Evolutionary conservation across 148 eudicot genomes (phyloP), one percentile per base, ranked within the genome.

Genomic region (Euryodendron excelsum): DNA sequence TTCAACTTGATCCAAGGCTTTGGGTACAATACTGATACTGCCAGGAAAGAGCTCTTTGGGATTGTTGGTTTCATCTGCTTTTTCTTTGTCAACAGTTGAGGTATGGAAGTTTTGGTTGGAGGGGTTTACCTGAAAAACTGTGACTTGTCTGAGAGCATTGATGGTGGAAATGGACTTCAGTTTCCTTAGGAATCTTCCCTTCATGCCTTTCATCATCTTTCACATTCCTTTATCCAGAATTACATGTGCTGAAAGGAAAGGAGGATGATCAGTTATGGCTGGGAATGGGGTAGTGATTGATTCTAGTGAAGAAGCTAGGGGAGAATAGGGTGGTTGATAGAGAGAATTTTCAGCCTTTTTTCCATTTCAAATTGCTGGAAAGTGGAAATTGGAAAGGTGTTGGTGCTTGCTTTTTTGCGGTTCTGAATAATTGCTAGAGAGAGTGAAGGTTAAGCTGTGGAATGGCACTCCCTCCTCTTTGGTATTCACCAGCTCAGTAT

Each of bases 141-240:
- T 34, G 61, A 76, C 74, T 70, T 74, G 84, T 31, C 56, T 85
- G 45, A 74, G 64, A 73, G 72, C 23, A 62, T 80, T 53, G 34
- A 81, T 53, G n/a, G 62, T 33, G 30, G 88, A 79, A 47, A 78
- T 76, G 81, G 81, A 72, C 73, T 77, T 84, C 1, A 86, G 64
- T 77, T 84, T 84, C 69, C 62, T 75, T 1, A 79, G 18, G 23
- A 86, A 61, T 44, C 68, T 75, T 67, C 82, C 88, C 47, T 74
- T 81, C 72, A 78, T 83, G 47, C 74, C 81, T 69, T 72, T 85
- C 83, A 85, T 85, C 41, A n/a, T 66, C 70, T 12, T 77, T 7
- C 2, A 34, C 13, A 8, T 13, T 58, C 44, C 23, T 74, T 21
- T 31, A n/a, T 12, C 47, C 27, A 61, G 58, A 68, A 50, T 56